Evolutionary conservation across 768 basidiomycete genomes (phyloP).

Genomic region (Rhizopogon vesiculosus): DNA sequence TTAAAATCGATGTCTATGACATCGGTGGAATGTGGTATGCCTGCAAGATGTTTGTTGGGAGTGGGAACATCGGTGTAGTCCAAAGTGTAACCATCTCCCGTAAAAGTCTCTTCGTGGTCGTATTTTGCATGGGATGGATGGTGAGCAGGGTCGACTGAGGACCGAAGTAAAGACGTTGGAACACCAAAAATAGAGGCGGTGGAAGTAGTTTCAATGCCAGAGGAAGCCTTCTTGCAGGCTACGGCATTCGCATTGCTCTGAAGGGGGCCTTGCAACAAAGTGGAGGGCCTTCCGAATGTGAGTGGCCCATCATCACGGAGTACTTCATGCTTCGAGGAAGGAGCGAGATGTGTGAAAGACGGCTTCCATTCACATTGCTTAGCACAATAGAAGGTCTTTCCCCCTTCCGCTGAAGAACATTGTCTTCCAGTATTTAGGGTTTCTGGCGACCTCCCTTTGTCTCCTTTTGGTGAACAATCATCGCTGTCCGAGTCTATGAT

Average conservation of each 20-base stretch:
- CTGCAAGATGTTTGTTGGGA: neutral
- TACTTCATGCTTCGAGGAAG: neutral
- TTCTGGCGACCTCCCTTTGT: neutral
- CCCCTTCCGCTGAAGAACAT: neutral
- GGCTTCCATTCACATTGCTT: neutral
- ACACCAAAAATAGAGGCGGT: slow-evolving; percentile 12
- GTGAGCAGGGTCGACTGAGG: neutral
- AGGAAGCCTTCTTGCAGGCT: neutral
- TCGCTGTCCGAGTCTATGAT: slow-evolving; percentile 64
- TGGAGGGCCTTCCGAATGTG: slow-evolving; percentile 23
- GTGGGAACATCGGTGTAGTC: neutral
- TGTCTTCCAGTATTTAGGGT: neutral
- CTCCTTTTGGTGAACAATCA: slow-evolving; percentile 6
- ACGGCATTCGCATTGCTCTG: neutral
- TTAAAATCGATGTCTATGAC: neutral
- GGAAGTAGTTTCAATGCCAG: neutral
- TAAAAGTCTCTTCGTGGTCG: neutral
- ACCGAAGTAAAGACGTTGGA: slow-evolving; percentile 12
- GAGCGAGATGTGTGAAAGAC: neutral
- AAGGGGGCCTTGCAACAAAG: slow-evolving; percentile 11
- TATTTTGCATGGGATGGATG: neutral
- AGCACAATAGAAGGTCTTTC: neutral
- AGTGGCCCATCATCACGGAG: neutral
- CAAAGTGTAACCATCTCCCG: neutral
- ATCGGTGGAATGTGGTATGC: neutral